phyloP scores from a whole-genome alignment of 2,329 filamentous ascomycete genomes.

The Neonectria hederae region DNA sequence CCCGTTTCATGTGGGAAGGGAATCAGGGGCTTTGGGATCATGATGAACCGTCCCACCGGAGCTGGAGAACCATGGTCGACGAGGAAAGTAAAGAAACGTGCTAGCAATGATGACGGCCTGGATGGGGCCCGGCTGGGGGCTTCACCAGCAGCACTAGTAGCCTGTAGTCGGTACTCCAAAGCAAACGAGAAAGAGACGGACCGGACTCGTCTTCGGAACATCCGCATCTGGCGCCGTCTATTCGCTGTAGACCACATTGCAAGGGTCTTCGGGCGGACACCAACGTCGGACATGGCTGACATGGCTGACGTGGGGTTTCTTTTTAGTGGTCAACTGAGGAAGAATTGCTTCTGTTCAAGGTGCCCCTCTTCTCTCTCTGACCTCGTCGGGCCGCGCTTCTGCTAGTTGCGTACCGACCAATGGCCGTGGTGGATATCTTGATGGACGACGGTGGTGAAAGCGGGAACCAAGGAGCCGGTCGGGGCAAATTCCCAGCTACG shows the following conservation, averaged over 20 bases:
- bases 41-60: slow-evolving; percentile 38
- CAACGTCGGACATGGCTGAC: background rate
- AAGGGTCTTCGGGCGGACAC: slow-evolving; percentile 2
- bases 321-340: background rate
- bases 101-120: slow-evolving; percentile 8
- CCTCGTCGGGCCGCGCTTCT: slow-evolving; percentile 31
- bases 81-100: slow-evolving; percentile 3
- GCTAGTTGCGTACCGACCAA: slow-evolving; percentile 29
- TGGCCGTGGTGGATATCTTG: slow-evolving; percentile 22
- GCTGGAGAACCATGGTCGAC: slow-evolving; percentile 26
- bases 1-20: slow-evolving; percentile 37
- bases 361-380: slow-evolving; percentile 1
- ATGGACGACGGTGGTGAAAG: slow-evolving; percentile 25
- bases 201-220: slow-evolving; percentile 17
- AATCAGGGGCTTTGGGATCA: slow-evolving; percentile 11
- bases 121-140: slow-evolving; percentile 3
- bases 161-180: background rate
- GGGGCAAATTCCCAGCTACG: slow-evolving; percentile 23
- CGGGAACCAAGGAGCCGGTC: slow-evolving; percentile 23
- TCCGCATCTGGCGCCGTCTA: slow-evolving; percentile 3
- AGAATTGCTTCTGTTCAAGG: slow-evolving; percentile 20
- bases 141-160: slow-evolving; percentile 1
- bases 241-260: slow-evolving; percentile 10
- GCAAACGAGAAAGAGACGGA: background rate
- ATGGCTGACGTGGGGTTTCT: slow-evolving; percentile 17